Percentiles rank a stretch among this genome's conserved stretches.
These are phyloP conservation scores for Carex myosuroides DNA, from an alignment of 176 grass and related monocot species.

Conservation along the genomic window DNA sequence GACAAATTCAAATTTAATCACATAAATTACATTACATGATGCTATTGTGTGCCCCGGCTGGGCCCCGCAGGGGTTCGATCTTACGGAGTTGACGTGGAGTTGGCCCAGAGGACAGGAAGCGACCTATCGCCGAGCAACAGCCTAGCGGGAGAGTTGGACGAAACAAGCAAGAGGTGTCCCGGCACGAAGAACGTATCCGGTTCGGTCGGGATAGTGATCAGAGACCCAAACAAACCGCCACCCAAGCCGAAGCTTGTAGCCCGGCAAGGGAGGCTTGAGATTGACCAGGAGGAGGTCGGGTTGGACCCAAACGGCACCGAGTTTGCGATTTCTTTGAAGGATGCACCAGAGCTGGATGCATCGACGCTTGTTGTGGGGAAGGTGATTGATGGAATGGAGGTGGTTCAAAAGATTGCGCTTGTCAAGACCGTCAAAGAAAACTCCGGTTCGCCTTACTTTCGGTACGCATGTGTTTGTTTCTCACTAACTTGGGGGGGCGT, in stretches of 20 bases:
- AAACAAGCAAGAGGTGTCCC: conserved; percentile 29
- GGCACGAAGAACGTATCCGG: conserved; percentile 35
- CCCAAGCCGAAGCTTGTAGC: conserved; percentile 85
- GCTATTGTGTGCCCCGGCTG: not conserved
- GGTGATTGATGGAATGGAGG: conserved; percentile 86
- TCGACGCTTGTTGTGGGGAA: conserved; percentile 54
- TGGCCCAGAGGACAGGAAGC: conserved; percentile 18
- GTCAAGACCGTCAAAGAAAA: conserved; percentile 86
- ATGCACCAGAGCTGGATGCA: conserved; percentile 57
- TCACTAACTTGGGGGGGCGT: not conserved
- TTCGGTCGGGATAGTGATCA: conserved; percentile 57
- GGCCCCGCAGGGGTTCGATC: conserved; percentile 25
- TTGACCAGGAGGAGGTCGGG: conserved; percentile 57
- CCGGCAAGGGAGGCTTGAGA: conserved; percentile 50
- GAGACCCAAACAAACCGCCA: conserved; percentile 66
- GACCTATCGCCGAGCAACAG: conserved; percentile 28
- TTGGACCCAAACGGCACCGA: conserved; percentile 66
- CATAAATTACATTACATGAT: not conserved
- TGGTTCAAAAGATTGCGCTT: conserved; percentile 53
- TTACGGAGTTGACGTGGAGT: conserved; percentile 34
- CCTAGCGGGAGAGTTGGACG: conserved; percentile 47
- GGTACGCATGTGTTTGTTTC: conserved; percentile 29
- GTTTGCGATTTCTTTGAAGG: conserved; percentile 58
- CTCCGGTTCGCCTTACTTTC: conserved; percentile 71
- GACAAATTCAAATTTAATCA: not conserved